Evolutionary conservation across 2,329 filamentous ascomycete species (phyloP), one percentile per base, ranked within the genome.

Genomic region (Biscogniauxia marginata): DNA sequence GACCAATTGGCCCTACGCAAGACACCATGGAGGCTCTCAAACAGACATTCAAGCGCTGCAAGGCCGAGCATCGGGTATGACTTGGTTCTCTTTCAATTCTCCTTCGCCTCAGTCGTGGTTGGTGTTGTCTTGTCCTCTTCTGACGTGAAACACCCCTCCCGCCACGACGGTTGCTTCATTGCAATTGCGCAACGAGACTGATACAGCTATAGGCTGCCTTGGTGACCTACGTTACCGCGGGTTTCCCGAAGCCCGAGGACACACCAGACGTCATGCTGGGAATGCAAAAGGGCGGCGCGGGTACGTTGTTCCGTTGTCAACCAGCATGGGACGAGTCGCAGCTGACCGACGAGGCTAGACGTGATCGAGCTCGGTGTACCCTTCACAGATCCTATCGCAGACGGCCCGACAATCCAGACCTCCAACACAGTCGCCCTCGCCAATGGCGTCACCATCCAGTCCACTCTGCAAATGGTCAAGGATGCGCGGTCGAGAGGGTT

Each of bases 371-470:
- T 99, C 65, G 95, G 93, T 61, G 87, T 96, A 55, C 95, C 95
- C 52, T 99, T 99, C 78, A 97, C 93, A 68, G 95, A 99, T 73
- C 95, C 95, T 56, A 98, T 98, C 75, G 95, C 93, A 65, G 95
- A 99, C 75, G 95, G 95, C 23, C 95, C 95, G 34, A 97, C 93
- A 4, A 98, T 99, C 65, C 95, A 99, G 78, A 95, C 87, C 61
- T 86, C 95, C 63, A 99, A 99, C 77, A 97, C 91, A 44, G 86
- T 89, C 74, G 93, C 95, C 43, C 85, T 99, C 47, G 77, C 87
- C 67, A 93, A 99, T 79, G 91, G 92, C 58, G 90, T 98, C 62
- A 96, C 88, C 9, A 89, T 96, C 60, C 80, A 84, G 63, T 86
- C 84, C 52, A 90, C 90, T 16, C 82, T 99, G 44, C 82, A 89